These are phyloP conservation scores for Alternaria infectoria DNA, from an alignment of 2,329 filamentous ascomycete species.

Conservation along the genomic window DNA sequence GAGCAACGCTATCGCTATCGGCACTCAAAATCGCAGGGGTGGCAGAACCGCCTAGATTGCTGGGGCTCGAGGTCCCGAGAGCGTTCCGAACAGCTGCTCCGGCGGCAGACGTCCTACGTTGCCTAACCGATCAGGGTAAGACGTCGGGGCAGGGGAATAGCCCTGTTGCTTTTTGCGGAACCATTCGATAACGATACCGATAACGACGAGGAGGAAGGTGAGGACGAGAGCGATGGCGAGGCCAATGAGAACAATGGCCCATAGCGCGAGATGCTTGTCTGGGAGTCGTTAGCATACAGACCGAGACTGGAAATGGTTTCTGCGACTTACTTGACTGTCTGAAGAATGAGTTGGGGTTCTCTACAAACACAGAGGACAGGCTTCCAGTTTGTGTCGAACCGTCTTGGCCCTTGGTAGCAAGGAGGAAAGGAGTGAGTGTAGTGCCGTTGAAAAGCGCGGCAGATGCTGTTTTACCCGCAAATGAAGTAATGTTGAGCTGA, in stretches of 20 bases:
- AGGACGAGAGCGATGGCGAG: slow-evolving; percentile 79
- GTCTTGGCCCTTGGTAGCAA: slow-evolving; percentile 67
- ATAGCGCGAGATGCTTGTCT: slow-evolving; percentile 70
- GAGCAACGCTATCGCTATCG: background rate
- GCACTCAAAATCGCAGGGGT: background rate
- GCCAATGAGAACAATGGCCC: slow-evolving; percentile 80
- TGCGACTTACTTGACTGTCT: slow-evolving; percentile 63
- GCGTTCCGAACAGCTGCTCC: slow-evolving; percentile 48
- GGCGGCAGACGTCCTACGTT: slow-evolving; percentile 61
- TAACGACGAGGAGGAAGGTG: slow-evolving; percentile 77
- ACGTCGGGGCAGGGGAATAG: slow-evolving; percentile 77
- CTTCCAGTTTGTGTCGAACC: slow-evolving; percentile 69
- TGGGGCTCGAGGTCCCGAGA: slow-evolving; percentile 42
- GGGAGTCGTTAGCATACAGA: slow-evolving; percentile 12
- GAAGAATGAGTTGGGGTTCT: slow-evolving; percentile 78
- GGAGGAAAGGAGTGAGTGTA: slow-evolving; percentile 75
- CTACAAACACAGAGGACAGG: slow-evolving; percentile 81
- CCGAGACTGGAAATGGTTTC: background rate
- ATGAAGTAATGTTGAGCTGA: slow-evolving; percentile 73
- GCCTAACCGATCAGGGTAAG: slow-evolving; percentile 52
- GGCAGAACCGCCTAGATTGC: slow-evolving; percentile 28
- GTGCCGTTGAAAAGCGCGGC: slow-evolving; percentile 89
- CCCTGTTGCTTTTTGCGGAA: slow-evolving; percentile 78
- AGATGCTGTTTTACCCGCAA: slow-evolving; percentile 73
- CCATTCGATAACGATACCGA: slow-evolving; percentile 76